Conservation (phyloP, 2,329 filamentous ascomycete species). For the Fusarium devonianum region DNA sequence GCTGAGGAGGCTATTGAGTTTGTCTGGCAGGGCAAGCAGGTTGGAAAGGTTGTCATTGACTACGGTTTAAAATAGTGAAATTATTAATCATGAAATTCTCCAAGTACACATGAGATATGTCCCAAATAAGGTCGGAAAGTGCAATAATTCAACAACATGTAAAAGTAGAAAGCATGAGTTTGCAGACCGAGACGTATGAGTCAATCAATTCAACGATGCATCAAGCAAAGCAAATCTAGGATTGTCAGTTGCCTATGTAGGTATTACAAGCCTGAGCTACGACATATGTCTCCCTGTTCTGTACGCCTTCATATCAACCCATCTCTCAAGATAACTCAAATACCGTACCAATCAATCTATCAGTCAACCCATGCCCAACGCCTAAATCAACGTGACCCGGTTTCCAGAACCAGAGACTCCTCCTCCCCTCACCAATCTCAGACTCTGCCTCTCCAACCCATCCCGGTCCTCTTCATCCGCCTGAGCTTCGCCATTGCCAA, state of each 20-base stretch:
- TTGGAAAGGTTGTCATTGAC: slow-evolving; percentile 51
- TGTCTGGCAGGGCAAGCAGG: slow-evolving; percentile 52
- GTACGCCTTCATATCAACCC: neutral
- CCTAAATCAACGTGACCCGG: no score
- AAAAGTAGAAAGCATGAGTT: no score
- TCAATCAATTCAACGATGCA: no score
- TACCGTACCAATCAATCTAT: neutral
- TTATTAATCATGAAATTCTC: no score
- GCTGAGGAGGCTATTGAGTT: slow-evolving; percentile 51
- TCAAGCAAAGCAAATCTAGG: no score
- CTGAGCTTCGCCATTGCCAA: slow-evolving; percentile 50
- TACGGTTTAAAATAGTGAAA: neutral
- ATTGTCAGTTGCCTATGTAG: no score
- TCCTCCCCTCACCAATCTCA: slow-evolving; percentile 17
- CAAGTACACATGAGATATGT: no score
- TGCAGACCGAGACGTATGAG: no score
- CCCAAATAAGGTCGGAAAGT: no score
- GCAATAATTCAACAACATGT: no score
- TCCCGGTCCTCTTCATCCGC: slow-evolving; percentile 48
- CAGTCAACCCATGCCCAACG: neutral
- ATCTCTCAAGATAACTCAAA: neutral
- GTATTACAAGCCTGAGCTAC: no score
- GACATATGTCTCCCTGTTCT: neutral
- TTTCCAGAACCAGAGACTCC: no score
- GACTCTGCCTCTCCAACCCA: slow-evolving; percentile 52